Evolutionary conservation across 371 early-diverging fungal genomes (phyloP).

Genomic region (Actinomortierella ambigua): DNA sequence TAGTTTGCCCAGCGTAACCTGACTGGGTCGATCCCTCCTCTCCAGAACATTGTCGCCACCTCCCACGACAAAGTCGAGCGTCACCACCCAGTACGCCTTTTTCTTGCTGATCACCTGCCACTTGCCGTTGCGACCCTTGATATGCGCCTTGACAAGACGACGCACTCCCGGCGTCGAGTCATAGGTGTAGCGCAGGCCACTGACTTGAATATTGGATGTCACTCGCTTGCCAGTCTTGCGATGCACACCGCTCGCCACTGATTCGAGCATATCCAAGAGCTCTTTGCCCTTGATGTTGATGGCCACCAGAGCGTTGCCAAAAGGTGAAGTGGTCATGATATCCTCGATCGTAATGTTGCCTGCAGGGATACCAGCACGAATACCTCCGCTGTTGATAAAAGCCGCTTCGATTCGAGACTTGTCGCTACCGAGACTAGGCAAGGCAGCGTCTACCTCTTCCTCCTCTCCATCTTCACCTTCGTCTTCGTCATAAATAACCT

Average conservation of each 20-base stretch:
- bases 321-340: conserved; percentile 61
- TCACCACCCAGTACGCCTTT: conserved; percentile 53
- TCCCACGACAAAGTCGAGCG: conserved; percentile 58
- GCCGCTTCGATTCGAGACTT: conserved; percentile 41
- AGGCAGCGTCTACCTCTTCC: too few relatives aligned
- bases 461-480: too few relatives aligned
- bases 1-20: conserved; percentile 23
- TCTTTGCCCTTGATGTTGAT: conserved; percentile 53
- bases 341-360: conserved; percentile 59
- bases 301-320: conserved; percentile 54
- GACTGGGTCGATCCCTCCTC: conserved; percentile 7
- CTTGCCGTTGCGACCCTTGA: conserved; percentile 12
- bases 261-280: conserved; percentile 50
- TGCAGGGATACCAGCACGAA: conserved; percentile 54
- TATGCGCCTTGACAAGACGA: conserved; percentile 19
- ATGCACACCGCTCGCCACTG: conserved; percentile 26
- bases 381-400: conserved; percentile 63
- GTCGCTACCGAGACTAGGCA: conserved; percentile 12
- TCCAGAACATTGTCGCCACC: conserved; percentile 66
- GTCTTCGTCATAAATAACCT: not conserved
- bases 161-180: conserved; percentile 19
- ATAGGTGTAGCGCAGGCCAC: conserved; percentile 30
- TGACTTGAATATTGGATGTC: conserved; percentile 49
- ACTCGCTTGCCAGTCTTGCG: conserved; percentile 31
- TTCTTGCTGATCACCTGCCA: conserved; percentile 19